Evolutionary conservation across 768 basidiomycete genomes (phyloP).

Genomic region (Lepiota brunneoincarnata): DNA sequence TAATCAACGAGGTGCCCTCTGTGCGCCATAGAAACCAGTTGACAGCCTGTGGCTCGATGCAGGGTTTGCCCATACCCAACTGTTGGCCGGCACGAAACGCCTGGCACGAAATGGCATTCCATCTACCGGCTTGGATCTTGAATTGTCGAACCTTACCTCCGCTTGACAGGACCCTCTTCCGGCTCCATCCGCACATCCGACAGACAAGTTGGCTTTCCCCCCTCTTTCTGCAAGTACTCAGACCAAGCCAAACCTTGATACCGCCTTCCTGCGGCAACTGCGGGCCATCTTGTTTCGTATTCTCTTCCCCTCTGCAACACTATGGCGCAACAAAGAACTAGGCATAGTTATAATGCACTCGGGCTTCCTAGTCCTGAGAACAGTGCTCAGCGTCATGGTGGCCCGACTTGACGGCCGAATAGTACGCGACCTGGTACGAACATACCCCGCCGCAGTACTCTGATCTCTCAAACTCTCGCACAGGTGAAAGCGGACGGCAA

Average conservation of each 20-base stretch:
- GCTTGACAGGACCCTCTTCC: constrained; percentile 35
- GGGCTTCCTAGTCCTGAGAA: constrained; percentile 80
- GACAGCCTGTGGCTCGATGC: no score
- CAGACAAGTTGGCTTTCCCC: constrained; percentile 61
- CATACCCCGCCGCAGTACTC: neutral
- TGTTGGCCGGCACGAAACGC: no score
- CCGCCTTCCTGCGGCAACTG: constrained; percentile 69
- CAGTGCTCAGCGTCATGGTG: constrained; percentile 84
- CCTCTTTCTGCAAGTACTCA: constrained; percentile 40
- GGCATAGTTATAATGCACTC: constrained; percentile 77
- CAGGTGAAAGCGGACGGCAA: constrained; percentile 79
- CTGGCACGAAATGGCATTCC: neutral
- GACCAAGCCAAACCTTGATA: constrained; percentile 65
- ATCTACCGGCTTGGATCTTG: neutral
- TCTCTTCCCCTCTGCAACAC: constrained; percentile 53
- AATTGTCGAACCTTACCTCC: neutral
- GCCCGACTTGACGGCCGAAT: constrained; percentile 88
- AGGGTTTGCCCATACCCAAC: neutral
- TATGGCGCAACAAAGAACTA: constrained; percentile 59
- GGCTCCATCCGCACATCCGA: constrained; percentile 51
- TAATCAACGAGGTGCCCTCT: neutral
- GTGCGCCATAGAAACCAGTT: no score
- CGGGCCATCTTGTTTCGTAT: constrained; percentile 70
- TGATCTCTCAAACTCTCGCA: neutral
- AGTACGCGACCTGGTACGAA: constrained; percentile 75